Evolutionary conservation across 495 filamentous ascomycete species (phyloP).

Genomic region (Baudoinia panamericana): DNA sequence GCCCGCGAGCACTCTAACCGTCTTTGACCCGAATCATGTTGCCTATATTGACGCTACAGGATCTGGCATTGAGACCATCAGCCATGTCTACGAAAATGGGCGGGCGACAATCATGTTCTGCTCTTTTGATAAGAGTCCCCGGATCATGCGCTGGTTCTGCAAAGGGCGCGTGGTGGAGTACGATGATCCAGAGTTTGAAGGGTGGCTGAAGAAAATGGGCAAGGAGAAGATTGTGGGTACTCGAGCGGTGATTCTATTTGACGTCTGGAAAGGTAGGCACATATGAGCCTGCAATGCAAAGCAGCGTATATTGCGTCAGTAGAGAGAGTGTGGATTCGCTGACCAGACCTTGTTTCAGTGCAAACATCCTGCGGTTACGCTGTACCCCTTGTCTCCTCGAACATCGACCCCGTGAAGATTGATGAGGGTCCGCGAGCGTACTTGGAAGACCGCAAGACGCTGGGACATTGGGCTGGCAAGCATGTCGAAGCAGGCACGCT

Average conservation of each 20-base stretch:
- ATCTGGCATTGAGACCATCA: conserved; percentile 57
- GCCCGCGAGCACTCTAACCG: conserved; percentile 37
- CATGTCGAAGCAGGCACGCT: conserved; percentile 32
- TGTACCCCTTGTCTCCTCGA: conserved; percentile 34
- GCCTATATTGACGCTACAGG: conserved; percentile 64
- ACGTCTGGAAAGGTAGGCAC: conserved; percentile 54
- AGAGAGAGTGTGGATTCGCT: not conserved
- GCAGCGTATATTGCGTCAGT: too few species aligned
- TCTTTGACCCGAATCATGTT: conserved; percentile 44
- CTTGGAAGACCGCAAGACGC: conserved; percentile 32
- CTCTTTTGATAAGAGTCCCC: conserved; percentile 48
- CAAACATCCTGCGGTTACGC: conserved; percentile 47
- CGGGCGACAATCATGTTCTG: conserved; percentile 61
- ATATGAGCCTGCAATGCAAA: too few species aligned
- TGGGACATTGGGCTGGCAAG: conserved; percentile 34
- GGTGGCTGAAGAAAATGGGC: conserved; percentile 35
- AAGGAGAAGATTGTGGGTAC: conserved; percentile 35
- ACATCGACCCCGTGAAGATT: conserved; percentile 20
- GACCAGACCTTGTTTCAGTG: conserved; percentile 27
- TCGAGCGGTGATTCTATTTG: conserved; percentile 50
- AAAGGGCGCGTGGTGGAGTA: conserved; percentile 51
- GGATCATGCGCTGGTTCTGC: conserved; percentile 61
- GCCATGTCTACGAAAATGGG: conserved; percentile 62
- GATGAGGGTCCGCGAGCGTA: conserved; percentile 5
- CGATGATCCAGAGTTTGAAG: conserved; percentile 35